Evolutionary conservation across 2,329 filamentous ascomycete genomes (phyloP).

Genomic region (Penicillium sp.): DNA sequence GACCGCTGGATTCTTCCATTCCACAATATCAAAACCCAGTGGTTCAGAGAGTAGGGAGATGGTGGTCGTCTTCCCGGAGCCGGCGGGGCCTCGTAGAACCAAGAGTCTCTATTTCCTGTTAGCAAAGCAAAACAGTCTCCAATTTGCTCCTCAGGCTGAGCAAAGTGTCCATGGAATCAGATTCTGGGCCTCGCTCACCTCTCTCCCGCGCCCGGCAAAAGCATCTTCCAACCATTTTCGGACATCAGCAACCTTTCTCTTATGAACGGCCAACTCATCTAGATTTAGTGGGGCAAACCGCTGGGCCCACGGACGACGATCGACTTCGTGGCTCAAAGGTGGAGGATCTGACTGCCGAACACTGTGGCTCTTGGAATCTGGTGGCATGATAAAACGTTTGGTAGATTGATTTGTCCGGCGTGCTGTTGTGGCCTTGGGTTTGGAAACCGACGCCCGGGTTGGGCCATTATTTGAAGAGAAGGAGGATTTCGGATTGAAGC

Average conservation of each 20-base stretch:
- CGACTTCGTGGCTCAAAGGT: slow-evolving; percentile 29
- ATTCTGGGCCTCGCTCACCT: slow-evolving; percentile 26
- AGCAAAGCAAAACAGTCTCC: neutral
- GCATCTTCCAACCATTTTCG: slow-evolving; percentile 78
- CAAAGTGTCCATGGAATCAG: neutral
- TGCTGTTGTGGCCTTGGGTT: slow-evolving; percentile 11
- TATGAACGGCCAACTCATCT: slow-evolving; percentile 89
- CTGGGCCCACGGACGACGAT: slow-evolving; percentile 81
- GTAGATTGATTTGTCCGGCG: slow-evolving; percentile 11
- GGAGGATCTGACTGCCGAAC: slow-evolving; percentile 3
- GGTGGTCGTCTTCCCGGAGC: slow-evolving; percentile 90
- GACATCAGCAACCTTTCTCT: slow-evolving; percentile 88
- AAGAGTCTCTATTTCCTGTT: slow-evolving; percentile 64
- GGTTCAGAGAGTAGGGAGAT: slow-evolving; percentile 73
- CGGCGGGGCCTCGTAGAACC: slow-evolving; percentile 85
- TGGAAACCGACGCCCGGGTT: slow-evolving; percentile 15
- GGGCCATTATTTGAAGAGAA: neutral
- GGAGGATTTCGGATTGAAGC: neutral
- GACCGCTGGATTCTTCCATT: slow-evolving; percentile 84
- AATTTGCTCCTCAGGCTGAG: neutral
- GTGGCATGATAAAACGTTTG: slow-evolving; percentile 32
- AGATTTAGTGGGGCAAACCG: slow-evolving; percentile 73
- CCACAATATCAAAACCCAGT: slow-evolving; percentile 74
- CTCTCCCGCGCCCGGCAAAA: slow-evolving; percentile 56
- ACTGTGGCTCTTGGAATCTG: neutral